Evolutionary conservation across 2,329 filamentous ascomycete genomes (phyloP).

Genomic region (Paecilomyces sp.): DNA sequence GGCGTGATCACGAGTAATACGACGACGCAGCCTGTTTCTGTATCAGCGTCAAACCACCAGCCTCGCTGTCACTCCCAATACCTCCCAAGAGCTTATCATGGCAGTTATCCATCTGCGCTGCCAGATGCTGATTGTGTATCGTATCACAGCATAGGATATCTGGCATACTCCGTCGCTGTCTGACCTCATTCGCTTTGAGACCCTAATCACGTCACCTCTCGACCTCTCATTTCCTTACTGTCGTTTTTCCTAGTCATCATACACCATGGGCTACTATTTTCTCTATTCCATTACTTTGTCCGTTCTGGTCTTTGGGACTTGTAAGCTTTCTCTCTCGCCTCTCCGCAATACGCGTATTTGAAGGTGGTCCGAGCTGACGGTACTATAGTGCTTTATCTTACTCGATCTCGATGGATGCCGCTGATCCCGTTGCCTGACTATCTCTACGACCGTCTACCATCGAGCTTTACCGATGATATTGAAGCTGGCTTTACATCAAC

Average conservation of each 20-base stretch:
- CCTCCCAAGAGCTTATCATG: background rate
- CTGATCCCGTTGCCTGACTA: slow-evolving; percentile 59
- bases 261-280: slow-evolving; percentile 63
- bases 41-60: background rate
- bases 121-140: background rate
- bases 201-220: background rate
- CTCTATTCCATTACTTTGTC: slow-evolving; percentile 71
- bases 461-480: slow-evolving; percentile 73
- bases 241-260: background rate
- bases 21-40: background rate
- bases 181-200: background rate
- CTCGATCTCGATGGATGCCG: slow-evolving; percentile 69
- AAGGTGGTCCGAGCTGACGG: slow-evolving; percentile 9
- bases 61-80: background rate
- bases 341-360: slow-evolving; percentile 4
- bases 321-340: slow-evolving; percentile 35
- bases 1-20: background rate
- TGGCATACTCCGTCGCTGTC: background rate
- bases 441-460: slow-evolving; percentile 70
- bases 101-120: background rate
- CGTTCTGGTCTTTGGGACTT: slow-evolving; percentile 63
- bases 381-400: slow-evolving; percentile 64
- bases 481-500: slow-evolving; percentile 78
- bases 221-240: background rate
- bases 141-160: background rate